Percentiles rank a stretch among this genome's conserved stretches.
Conservation (phyloP, 805 yeast genomes). For the Myxozyma udenii region DNA sequence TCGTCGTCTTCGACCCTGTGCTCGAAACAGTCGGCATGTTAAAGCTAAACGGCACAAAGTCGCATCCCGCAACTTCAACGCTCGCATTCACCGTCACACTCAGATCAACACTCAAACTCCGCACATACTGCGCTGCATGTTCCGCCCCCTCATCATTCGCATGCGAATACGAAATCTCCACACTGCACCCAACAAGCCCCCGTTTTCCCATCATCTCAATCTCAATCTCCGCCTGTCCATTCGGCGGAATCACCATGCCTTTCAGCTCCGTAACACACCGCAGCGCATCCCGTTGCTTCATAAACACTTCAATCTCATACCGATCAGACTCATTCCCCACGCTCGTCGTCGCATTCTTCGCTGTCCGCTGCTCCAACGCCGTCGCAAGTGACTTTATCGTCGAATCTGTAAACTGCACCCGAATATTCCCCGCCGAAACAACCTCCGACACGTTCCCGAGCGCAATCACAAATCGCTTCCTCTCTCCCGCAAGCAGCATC, state of each 20-base stretch:
- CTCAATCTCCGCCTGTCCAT: constrained; percentile 46
- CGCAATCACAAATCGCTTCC: constrained; percentile 47
- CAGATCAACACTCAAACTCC: constrained; percentile 65
- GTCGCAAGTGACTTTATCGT: constrained; percentile 61
- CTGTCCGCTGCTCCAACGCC: constrained; percentile 40
- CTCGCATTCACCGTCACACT: constrained; percentile 68
- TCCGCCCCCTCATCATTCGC: constrained; percentile 25
- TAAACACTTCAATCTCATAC: constrained; percentile 70
- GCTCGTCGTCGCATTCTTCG: constrained; percentile 37
- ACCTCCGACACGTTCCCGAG: constrained; percentile 55
- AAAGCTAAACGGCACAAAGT: constrained; percentile 50
- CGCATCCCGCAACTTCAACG: constrained; percentile 71
- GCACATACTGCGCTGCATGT: constrained; percentile 40
- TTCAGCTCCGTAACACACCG: constrained; percentile 40
- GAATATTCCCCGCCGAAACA: constrained; percentile 54
- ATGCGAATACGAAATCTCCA: constrained; percentile 64
- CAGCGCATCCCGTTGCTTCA: constrained; percentile 58
- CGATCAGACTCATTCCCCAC: constrained; percentile 50
- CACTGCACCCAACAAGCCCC: constrained; percentile 63
- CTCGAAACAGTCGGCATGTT: constrained; percentile 15
- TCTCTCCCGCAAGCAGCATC: constrained; percentile 79
- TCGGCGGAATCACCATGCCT: constrained; percentile 37
- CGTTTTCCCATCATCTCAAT: constrained; percentile 68
- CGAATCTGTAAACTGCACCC: constrained; percentile 68
- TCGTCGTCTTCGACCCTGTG: constrained; percentile 12